Evolutionary conservation across 2,329 filamentous ascomycete genomes (phyloP).

Genomic region (Trichoderma guizhouense): DNA sequence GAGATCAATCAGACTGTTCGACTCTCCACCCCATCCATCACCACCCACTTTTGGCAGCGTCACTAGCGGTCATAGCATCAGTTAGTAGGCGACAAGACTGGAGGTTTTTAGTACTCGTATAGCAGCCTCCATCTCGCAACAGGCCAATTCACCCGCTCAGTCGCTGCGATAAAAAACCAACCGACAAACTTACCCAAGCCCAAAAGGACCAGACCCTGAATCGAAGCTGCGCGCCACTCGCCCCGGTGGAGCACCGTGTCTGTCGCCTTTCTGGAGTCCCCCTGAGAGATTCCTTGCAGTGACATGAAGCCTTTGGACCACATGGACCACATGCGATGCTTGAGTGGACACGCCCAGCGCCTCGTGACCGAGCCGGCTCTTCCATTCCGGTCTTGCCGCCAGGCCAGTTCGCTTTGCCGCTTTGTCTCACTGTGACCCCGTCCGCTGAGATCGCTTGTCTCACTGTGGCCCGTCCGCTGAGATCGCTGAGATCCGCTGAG

Average conservation of each 20-base stretch:
- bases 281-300: slow-evolving; percentile 13
- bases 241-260: not conserved
- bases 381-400: slow-evolving; percentile 10
- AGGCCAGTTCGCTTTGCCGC: not conserved
- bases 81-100: not conserved
- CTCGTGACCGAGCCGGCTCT: slow-evolving; percentile 15
- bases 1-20: not conserved
- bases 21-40: slow-evolving; percentile 2
- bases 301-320: not conserved
- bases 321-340: slow-evolving; percentile 13
- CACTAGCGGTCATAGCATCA: not conserved
- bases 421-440: slow-evolving; percentile 1
- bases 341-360: slow-evolving; percentile 18
- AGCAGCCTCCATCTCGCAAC: not conserved
- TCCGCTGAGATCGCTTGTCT: not conserved
- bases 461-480: not conserved
- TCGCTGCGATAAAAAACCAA: not conserved
- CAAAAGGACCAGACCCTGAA: slow-evolving; percentile 11
- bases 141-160: not conserved
- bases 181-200: not conserved
- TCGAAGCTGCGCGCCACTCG: not conserved
- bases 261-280: not conserved
- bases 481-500: not conserved
- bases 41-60: slow-evolving; percentile 1
- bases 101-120: not conserved